Percentiles rank a stretch among this genome's conserved stretches.
Evolutionary conservation across 768 basidiomycete genomes (phyloP).

Genomic region (Panus rudis): DNA sequence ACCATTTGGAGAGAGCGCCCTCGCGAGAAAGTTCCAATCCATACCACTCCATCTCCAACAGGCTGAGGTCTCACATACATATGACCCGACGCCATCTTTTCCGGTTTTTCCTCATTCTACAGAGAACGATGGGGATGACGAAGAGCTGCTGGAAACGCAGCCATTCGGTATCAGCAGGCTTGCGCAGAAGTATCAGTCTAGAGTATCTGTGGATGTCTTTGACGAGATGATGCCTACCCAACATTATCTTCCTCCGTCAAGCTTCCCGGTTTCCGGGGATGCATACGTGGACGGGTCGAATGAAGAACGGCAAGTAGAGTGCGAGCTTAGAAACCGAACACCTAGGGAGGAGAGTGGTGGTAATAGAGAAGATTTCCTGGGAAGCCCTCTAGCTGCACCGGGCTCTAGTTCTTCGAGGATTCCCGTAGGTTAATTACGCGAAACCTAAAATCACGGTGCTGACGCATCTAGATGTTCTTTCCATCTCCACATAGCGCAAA

Average conservation of each 20-base stretch:
- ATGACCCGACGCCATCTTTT: background rate
- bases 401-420: too few relatives aligned
- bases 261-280: too few relatives aligned
- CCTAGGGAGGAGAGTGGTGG: too few relatives aligned
- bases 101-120: background rate
- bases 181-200: slow-evolving; percentile 27
- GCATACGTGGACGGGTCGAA: too few relatives aligned
- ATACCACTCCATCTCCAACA: background rate
- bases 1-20: slow-evolving; percentile 9
- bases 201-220: slow-evolving; percentile 32
- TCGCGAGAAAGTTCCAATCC: slow-evolving; percentile 1
- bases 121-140: background rate
- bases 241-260: background rate
- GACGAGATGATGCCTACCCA: background rate
- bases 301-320: too few relatives aligned
- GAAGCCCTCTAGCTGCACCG: too few relatives aligned
- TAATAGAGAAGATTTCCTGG: too few relatives aligned
- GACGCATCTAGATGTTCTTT: background rate
- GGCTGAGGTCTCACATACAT: background rate
- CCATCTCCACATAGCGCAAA: background rate
- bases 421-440: too few relatives aligned
- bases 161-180: slow-evolving; percentile 27
- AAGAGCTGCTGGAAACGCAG: slow-evolving; percentile 22
- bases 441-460: too few relatives aligned
- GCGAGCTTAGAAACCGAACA: too few relatives aligned